Evolutionary conservation across 805 yeast genomes (phyloP).

Genomic region (Nakazawaea populi): DNA sequence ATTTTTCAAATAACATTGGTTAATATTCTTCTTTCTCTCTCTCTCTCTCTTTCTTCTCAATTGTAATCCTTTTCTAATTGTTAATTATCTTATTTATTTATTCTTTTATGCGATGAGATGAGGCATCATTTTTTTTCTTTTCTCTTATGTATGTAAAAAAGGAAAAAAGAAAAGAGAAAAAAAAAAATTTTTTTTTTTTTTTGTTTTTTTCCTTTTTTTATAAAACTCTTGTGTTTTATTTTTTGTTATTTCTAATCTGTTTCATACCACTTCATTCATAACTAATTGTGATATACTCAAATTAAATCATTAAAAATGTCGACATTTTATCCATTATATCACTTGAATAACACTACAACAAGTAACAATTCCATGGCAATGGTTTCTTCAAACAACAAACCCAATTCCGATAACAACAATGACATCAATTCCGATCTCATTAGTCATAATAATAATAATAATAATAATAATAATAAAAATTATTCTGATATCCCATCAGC

Average conservation of each 20-base stretch:
- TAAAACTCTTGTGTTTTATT: no score
- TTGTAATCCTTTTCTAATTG: no score
- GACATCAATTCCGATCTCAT: neutral
- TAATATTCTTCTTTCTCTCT: no score
- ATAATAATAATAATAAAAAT: neutral
- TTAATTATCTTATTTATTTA: neutral
- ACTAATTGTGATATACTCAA: no score
- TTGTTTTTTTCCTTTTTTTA: neutral
- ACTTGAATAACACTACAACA: neutral
- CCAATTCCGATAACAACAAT: neutral
- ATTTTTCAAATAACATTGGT: no score
- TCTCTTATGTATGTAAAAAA: neutral
- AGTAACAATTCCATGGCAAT: neutral
- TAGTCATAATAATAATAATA: neutral
- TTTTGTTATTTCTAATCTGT: no score
- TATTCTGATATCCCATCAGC: neutral
- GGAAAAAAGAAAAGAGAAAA: neutral
- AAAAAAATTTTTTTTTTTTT: neutral
- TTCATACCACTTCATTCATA: neutral
- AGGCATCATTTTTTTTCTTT: neutral
- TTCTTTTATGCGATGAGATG: neutral
- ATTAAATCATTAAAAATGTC: neutral
- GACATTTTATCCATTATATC: neutral
- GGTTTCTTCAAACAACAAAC: neutral
- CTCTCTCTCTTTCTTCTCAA: no score